These are phyloP conservation scores for Pelargonium nanum DNA, from an alignment of 345 rosid genomes.

Conservation along the genomic window DNA sequence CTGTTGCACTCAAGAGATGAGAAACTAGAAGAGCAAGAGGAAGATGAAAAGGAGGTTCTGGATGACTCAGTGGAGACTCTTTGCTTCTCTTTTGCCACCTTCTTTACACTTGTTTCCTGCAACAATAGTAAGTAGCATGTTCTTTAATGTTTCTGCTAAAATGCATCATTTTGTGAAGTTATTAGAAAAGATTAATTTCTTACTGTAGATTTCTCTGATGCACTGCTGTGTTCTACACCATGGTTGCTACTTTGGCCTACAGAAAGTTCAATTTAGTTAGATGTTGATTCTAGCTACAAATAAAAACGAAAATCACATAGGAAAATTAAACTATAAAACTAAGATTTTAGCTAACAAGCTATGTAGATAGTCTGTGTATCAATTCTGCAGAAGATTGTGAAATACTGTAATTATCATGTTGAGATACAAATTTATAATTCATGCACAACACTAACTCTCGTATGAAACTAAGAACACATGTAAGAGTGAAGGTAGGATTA, in stretches of 20 bases:
- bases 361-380: neutral
- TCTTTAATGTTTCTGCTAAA: neutral
- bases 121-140: slow-evolving; percentile 15
- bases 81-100: slow-evolving; percentile 39
- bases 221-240: slow-evolving; percentile 21
- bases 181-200: slow-evolving; percentile 7
- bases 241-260: slow-evolving; percentile 39
- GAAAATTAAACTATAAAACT: neutral
- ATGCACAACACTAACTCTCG: too few species aligned
- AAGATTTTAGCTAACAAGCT: neutral
- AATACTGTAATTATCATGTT: too few species aligned
- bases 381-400: neutral
- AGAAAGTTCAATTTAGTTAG: slow-evolving; percentile 9
- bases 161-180: neutral
- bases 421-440: too few species aligned
- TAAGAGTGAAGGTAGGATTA: too few species aligned
- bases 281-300: neutral
- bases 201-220: slow-evolving; percentile 34
- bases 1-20: slow-evolving; percentile 51
- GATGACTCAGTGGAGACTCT: slow-evolving; percentile 59
- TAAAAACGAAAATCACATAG: neutral
- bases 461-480: too few species aligned
- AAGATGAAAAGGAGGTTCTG: slow-evolving; percentile 55
- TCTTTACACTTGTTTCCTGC: slow-evolving; percentile 55
- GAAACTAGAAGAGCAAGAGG: slow-evolving; percentile 66